These are phyloP conservation scores for Colletotrichum plurivorum DNA, from an alignment of 2,329 filamentous ascomycete species.

Conservation along the genomic window DNA sequence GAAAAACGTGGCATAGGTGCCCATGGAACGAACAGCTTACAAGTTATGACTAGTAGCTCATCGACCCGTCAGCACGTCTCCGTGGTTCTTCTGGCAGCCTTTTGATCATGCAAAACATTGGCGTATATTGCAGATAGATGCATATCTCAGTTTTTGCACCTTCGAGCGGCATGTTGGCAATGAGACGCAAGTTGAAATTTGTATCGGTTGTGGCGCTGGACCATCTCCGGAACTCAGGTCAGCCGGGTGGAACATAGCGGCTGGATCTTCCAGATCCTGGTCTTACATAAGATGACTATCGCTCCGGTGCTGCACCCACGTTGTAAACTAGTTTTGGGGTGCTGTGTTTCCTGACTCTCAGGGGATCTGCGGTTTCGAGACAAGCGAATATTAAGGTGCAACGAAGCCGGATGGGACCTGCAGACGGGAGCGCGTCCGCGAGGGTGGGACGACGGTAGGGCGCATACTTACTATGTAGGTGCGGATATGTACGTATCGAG, in stretches of 20 bases:
- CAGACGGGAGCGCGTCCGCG: constrained; percentile 12
- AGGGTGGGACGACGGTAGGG: constrained; percentile 8
- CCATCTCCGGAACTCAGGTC: background rate
- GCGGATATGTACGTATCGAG: background rate
- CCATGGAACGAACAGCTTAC: background rate
- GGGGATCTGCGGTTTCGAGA: constrained; percentile 20
- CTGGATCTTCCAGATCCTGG: background rate
- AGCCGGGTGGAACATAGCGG: background rate
- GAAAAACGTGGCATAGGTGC: background rate
- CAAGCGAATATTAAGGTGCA: constrained; percentile 22
- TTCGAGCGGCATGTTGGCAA: background rate
- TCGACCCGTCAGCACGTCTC: too few relatives aligned
- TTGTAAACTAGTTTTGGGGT: background rate
- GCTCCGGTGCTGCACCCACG: background rate
- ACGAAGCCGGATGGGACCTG: constrained; percentile 27
- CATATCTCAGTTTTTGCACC: background rate
- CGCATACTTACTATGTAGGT: background rate
- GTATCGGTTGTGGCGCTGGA: background rate
- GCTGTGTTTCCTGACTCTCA: background rate
- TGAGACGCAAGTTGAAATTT: background rate
- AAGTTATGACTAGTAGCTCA: background rate
- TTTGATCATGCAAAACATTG: too few relatives aligned
- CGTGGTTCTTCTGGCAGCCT: too few relatives aligned
- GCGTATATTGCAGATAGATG: too few relatives aligned
- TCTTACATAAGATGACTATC: constrained; percentile 15